Percentiles rank a stretch among this genome's conserved stretches.
Conservation (phyloP, 2,329 filamentous ascomycete species). For the Botrytis medusae region DNA sequence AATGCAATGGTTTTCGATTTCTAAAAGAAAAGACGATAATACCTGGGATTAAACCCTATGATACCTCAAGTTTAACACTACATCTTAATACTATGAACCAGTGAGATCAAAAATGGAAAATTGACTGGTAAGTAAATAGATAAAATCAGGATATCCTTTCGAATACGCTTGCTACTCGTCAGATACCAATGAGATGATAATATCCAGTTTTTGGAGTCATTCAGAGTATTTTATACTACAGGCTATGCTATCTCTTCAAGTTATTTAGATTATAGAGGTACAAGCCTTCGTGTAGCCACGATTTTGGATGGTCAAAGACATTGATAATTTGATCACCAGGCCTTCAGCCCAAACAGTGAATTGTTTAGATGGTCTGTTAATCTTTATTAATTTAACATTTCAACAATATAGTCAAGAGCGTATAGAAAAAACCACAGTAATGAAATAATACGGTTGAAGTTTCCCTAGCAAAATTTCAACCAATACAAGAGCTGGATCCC, state of each 20-base stretch:
- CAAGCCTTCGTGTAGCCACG: background rate
- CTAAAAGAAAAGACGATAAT: background rate
- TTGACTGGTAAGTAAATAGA: fast-evolving
- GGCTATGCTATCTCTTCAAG: background rate
- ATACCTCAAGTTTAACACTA: fast-evolving
- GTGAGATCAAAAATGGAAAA: background rate
- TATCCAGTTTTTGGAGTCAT: fast-evolving
- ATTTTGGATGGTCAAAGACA: background rate
- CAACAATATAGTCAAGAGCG: no score
- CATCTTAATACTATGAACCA: background rate
- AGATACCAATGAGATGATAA: background rate
- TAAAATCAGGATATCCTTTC: background rate
- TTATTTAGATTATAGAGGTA: background rate
- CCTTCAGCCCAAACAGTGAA: background rate
- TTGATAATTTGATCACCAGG: background rate
- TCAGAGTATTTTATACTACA: background rate
- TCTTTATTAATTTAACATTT: no score
- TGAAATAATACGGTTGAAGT: no score
- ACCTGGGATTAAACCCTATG: background rate
- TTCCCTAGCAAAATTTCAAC: background rate
- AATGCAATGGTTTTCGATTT: no score
- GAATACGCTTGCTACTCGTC: background rate
- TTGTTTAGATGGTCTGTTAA: no score
- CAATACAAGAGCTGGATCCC: background rate
- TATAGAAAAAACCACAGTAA: background rate